Evolutionary conservation across 306 rosid species (phyloP).

Genomic region (Abrus pulchellus): DNA sequence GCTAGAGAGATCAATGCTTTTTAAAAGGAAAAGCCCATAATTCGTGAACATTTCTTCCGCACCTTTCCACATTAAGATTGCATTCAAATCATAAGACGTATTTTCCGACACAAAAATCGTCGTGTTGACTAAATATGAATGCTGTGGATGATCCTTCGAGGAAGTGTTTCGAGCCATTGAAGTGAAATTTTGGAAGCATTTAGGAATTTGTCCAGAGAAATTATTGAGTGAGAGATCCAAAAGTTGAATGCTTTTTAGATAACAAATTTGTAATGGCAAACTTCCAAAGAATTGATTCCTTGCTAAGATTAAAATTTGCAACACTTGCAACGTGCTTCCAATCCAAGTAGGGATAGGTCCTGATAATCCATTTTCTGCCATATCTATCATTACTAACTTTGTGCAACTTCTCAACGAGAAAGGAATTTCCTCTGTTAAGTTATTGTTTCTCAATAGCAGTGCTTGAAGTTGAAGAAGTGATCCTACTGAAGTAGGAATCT

Average conservation of each 20-base stretch:
- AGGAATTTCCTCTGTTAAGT: background rate
- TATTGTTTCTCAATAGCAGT: constrained; percentile 35
- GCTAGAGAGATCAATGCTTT: background rate
- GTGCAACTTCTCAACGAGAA: constrained; percentile 30
- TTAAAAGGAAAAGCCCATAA: background rate
- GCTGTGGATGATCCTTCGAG: no score
- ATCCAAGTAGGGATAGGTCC: constrained; percentile 46
- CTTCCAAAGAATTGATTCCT: constrained; percentile 30
- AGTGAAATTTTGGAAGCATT: constrained; percentile 44
- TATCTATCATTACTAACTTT: constrained; percentile 28
- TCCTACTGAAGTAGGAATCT: constrained; percentile 39
- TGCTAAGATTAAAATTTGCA: constrained; percentile 33
- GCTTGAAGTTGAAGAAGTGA: background rate
- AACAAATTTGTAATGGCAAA: constrained; percentile 28
- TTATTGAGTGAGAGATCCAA: constrained; percentile 43
- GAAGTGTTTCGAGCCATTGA: constrained; percentile 3
- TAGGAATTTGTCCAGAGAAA: constrained; percentile 10
- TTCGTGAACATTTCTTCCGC: background rate
- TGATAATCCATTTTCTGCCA: constrained; percentile 34
- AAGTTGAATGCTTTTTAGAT: constrained; percentile 8
- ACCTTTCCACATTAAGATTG: constrained; percentile 51
- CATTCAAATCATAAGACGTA: background rate
- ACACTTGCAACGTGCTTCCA: background rate
- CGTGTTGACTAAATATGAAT: accelerated
- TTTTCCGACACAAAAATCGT: accelerated